Evolutionary conservation across 2,329 filamentous ascomycete species (phyloP), one percentile per base, ranked within the genome.

Genomic region (Sporothrix brasiliensis): DNA sequence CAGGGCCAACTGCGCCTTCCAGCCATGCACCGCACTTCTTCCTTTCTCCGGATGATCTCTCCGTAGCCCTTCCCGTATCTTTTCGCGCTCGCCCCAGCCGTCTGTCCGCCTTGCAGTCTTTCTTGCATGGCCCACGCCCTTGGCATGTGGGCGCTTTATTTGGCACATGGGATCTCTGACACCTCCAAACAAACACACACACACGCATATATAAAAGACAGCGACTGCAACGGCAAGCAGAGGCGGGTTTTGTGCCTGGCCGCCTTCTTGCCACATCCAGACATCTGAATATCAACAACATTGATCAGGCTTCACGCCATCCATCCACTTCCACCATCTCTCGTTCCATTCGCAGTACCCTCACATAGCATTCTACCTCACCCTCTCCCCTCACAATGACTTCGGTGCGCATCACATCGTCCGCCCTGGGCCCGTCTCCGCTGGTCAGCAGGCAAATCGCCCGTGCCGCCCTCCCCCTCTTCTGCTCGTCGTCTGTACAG

Each of bases 381-480:
- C 19, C 7, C 5, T 24, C 56, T 16, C 4, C 30, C 5, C n/a
- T n/a, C 49, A 71, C 14, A 27, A 74, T 74, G 73, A 53, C 47
- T 6, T 65, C 69, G 14, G n/a, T 71, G 11, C 50, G 68, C n/a
- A n/a, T 71, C 34, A 34, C 69, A 13, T 24, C 69, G 2, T 49
- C 70, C 0, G 52, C 58, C 16, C 44, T 74, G 19, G 54, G 71
- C 47, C 71, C 60, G 50, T 67, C 70, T 16, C 69, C 47, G 44
- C 49, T 72, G 54, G 65, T 67, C 6, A 49, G 72, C 21, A 47
- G 66, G 30, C 69, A 70, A 21, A 21, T 73, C 11, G 67, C 65
- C 34, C 68, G 69, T 4, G 70, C 34, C 3, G 30, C 56, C 10
- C 3, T 71, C 13, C 70, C 70, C 7, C 3, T 71, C 19, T 39